Evolutionary conservation across 2,329 filamentous ascomycete species (phyloP).

Genomic region (Pseudocercospora fuligena): DNA sequence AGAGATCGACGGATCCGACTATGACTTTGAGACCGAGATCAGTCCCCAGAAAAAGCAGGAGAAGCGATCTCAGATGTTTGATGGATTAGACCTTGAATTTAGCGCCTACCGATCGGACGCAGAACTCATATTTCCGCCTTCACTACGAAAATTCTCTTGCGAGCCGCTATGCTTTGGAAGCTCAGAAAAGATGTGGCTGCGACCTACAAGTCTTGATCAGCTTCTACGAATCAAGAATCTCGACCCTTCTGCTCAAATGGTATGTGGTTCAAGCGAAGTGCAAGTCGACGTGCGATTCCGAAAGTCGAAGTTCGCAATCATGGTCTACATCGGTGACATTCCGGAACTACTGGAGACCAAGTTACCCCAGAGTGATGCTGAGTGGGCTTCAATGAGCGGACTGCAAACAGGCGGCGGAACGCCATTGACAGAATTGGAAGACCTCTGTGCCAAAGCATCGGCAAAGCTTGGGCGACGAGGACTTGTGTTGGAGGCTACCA

Average conservation of each 20-base stretch:
- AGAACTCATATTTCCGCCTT: background rate
- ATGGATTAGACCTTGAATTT: background rate
- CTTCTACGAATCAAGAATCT: slow-evolving; percentile 87
- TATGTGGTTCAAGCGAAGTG: slow-evolving; percentile 94
- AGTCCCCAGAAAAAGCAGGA: background rate
- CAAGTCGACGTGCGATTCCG: slow-evolving; percentile 99
- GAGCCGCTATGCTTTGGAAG: slow-evolving; percentile 68
- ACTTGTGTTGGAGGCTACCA: slow-evolving; percentile 84
- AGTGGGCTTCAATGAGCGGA: slow-evolving; percentile 74
- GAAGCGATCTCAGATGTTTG: background rate
- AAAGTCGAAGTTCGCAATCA: slow-evolving; percentile 84
- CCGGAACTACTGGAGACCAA: slow-evolving; percentile 81
- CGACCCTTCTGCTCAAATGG: slow-evolving; percentile 86
- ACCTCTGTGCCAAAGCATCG: slow-evolving; percentile 78
- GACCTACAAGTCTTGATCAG: slow-evolving; percentile 84
- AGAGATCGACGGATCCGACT: background rate
- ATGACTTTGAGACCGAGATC: background rate
- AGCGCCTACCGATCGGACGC: background rate
- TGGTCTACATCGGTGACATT: slow-evolving; percentile 92
- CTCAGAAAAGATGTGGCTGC: slow-evolving; percentile 91
- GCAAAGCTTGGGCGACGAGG: slow-evolving; percentile 75
- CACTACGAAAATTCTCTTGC: background rate
- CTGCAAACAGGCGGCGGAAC: slow-evolving; percentile 76
- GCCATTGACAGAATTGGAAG: slow-evolving; percentile 69
- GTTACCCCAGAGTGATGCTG: slow-evolving; percentile 80